A percentile compares a stretch with the other conserved stretches of the same genome.
Conservation (phyloP, 2,329 filamentous ascomycete species). For the Aspergillus spinulosporus region DNA sequence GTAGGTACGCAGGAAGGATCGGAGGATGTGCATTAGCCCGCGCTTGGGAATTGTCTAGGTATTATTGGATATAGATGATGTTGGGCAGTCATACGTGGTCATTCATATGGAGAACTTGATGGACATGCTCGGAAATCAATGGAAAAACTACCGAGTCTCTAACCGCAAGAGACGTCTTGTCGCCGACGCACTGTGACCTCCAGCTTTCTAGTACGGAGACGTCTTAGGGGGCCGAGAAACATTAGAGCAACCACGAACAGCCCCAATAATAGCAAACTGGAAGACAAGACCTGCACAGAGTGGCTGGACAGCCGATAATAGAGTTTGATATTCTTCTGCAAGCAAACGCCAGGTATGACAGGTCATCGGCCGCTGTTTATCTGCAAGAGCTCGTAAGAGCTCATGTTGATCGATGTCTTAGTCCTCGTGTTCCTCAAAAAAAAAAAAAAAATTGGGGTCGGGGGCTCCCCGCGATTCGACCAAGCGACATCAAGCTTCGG, state of each 20-base stretch:
- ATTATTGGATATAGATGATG: background rate
- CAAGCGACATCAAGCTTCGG: conserved; percentile 1
- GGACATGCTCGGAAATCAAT: background rate
- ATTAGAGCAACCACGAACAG: background rate
- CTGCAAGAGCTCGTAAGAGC: background rate
- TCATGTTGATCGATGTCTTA: background rate
- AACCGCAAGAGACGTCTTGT: background rate
- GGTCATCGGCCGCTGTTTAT: conserved; percentile 4
- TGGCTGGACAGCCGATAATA: background rate
- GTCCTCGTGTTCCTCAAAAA: background rate
- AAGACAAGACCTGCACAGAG: background rate
- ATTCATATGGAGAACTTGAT: background rate
- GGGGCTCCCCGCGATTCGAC: conserved; percentile 7
- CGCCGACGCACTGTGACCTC: background rate
- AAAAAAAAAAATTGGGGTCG: conserved; percentile 8
- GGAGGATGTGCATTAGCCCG: conserved; percentile 1
- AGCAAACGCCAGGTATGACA: conserved; percentile 3
- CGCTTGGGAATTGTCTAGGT: background rate
- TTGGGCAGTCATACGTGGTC: background rate
- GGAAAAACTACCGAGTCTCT: background rate
- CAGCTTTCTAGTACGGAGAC: background rate
- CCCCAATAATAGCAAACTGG: background rate
- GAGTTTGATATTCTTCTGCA: conserved; percentile 3
- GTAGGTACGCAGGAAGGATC: conserved; percentile 6
- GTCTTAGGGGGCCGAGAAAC: background rate